A percentile compares a stretch with the other conserved stretches of the same genome.
phyloP scores from a whole-genome alignment of 169 alveolate species.

The Miamiensis avidus region DNA sequence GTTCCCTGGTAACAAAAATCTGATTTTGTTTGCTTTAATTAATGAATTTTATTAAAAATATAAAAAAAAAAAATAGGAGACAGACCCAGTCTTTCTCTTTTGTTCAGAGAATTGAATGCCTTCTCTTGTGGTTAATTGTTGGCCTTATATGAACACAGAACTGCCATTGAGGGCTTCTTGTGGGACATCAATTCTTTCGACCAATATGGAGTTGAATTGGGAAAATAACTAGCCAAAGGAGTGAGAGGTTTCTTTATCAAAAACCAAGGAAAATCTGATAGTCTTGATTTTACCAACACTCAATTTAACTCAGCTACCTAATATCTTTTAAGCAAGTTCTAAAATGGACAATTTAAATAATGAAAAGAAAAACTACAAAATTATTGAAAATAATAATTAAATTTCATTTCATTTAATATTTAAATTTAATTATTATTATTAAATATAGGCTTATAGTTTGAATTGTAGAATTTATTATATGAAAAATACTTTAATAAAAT shows the following conservation, averaged over 20 bases:
- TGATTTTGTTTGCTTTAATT: background rate
- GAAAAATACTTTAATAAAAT: too few relatives aligned
- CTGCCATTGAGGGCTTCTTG: conserved; percentile 96
- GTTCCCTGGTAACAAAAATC: conserved; percentile 79
- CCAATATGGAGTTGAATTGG: conserved; percentile 98
- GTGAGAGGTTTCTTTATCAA: conserved; percentile 47
- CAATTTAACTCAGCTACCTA: conserved; percentile 25
- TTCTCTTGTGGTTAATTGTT: conserved; percentile 93
- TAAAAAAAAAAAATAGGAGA: conserved; percentile 67
- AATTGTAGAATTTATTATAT: too few relatives aligned
- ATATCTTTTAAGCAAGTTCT: conserved; percentile 3
- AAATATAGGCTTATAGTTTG: too few relatives aligned
- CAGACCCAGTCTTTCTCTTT: conserved; percentile 91
- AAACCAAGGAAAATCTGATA: conserved; percentile 17
- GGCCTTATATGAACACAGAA: conserved; percentile 98
- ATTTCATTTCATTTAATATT: too few relatives aligned
- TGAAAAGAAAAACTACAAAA: too few relatives aligned
- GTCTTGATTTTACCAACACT: conserved; percentile 21
- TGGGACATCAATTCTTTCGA: conserved; percentile 98
- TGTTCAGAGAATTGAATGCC: conserved; percentile 88
- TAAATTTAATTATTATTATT: too few relatives aligned
- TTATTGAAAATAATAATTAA: too few relatives aligned
- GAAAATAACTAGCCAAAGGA: conserved; percentile 84
- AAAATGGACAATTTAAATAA: background rate
- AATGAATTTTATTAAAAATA: too few relatives aligned